These are phyloP conservation scores for Cavenderia fasciculata DNA, from an alignment of 78 protist genomes.

Conservation along the genomic window DNA sequence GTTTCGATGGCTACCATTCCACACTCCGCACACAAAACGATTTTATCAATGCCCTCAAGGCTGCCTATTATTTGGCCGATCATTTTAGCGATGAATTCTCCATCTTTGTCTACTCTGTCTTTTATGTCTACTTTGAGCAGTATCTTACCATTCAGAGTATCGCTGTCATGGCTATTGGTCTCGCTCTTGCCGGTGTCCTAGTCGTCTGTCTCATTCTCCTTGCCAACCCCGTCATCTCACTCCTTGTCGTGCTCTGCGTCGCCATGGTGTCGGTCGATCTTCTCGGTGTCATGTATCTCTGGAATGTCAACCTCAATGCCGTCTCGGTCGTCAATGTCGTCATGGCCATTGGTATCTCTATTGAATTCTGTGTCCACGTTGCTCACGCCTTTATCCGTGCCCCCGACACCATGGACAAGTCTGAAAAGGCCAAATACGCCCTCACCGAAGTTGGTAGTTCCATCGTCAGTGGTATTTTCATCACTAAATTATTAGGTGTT, in stretches of 20 bases:
- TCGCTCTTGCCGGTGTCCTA: constrained; percentile 84
- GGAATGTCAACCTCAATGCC: constrained; percentile 82
- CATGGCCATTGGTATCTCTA: constrained; percentile 87
- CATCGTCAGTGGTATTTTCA: constrained; percentile 76
- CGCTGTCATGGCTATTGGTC: constrained; percentile 16
- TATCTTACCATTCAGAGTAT: constrained; percentile 62
- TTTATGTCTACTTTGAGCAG: constrained; percentile 86
- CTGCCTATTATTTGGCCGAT: constrained; percentile 62
- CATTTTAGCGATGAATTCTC: background rate
- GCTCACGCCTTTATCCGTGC: constrained; percentile 71
- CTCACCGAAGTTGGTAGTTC: constrained; percentile 75
- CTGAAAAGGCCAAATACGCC: constrained; percentile 62
- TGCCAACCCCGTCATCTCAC: constrained; percentile 20
- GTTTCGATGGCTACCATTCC: constrained; percentile 74
- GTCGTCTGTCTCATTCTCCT: constrained; percentile 55
- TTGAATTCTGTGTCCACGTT: constrained; percentile 88
- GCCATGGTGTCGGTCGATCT: constrained; percentile 78
- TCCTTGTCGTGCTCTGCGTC: constrained; percentile 59
- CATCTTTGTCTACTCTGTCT: constrained; percentile 72
- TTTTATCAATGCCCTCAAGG: constrained; percentile 64
- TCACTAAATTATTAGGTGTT: constrained; percentile 84
- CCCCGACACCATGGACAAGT: constrained; percentile 4
- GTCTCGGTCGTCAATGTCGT: constrained; percentile 87
- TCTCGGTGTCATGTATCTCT: constrained; percentile 76
- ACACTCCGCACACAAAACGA: constrained; percentile 62